Base-by-base conservation (phyloP, 768 basidiomycete genomes). In the Pleurotus tuoliensis region DNA sequence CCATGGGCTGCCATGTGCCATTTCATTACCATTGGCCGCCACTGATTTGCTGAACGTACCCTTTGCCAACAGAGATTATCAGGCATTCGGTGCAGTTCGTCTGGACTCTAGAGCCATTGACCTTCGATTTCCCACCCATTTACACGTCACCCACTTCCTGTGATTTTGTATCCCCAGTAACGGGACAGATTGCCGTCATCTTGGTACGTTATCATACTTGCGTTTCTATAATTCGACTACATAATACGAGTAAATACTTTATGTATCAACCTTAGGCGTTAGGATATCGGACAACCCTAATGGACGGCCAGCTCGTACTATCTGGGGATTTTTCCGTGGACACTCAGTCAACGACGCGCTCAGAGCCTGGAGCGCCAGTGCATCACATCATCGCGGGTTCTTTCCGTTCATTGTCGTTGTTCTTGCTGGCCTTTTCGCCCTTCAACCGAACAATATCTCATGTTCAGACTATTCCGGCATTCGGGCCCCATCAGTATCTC, bases 401-500 rank as follows among this genome's bases (percentile, higher is more conserved):
- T 0, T 82, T 82, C 62, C 75, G 77, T 30, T 81, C 81, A 0
- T 47, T 81, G 0, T 81, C 81, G 0, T 70, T 82, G 34, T 79
- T 76, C 60, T 67, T 83, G 8, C 71, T 82, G 12, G 78, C 76
- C 2, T 81, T 82, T 63, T 76, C 73, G 2, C 77, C 81, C 0
- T 57, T 68, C 0, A 69, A 71, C 37, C 67, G 71, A 4, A 70
- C 73, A 0, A 66, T 82, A 24, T 65, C 69, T 5, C 69, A 76
- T 34, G 66, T 79, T 0, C 72, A 76, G 57, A 73, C 72, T 1
- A 62, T 81, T 20, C 69, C 71, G 56, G 79, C 72, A 0, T 76
- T 72, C 61, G 80, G 80, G 7, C 80, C 81, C 0, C 80, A 83
- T 58, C 80, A 82, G 52, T 82, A 82, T 62, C 67, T 83, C 3